Evolutionary conservation across 148 eudicot genomes (phyloP), one percentile per base, ranked within the genome.

Genomic region (Euryodendron excelsum): DNA sequence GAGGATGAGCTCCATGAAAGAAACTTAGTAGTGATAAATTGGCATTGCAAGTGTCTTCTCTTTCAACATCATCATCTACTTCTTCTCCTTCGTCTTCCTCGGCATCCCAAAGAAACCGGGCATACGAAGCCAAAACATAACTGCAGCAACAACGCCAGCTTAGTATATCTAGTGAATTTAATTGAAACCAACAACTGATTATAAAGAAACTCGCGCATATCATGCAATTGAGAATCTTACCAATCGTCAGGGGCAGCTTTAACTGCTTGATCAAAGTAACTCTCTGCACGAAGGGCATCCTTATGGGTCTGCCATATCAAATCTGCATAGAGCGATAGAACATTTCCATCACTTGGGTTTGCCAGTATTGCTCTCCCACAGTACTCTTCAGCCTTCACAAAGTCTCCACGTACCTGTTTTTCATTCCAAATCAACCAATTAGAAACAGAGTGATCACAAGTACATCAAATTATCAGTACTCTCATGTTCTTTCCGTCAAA

Each of bases 291-390:
- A 10, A 12, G 65, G 71, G 84, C 81, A 85, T 91, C 92, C 47
- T 44, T 82, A 3, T 84, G 79, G 5, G 83, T 79, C 75, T 84
- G 78, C 94, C 94, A 91, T 60, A 89, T 82, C 21, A 91, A 81
- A 71, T 86, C 83, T 56, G 87, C 92, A 80, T 91, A 91, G 41
- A 89, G 70, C 23, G 90, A 83, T n/a, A 89, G 48, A 72, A 77
- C 76, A 75, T 77, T 84, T 44, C 86, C 91, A 73, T 91, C 94
- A 58, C 39, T 61, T 28, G 92, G 94, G 62, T 76, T 84, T 0
- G 84, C 88, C 72, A 91, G 59, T 65, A 91, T 86, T 36, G 94
- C 92, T 81, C 94, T 86, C 76, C 81, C 91, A 76, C 86, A 91
- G 53, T 89, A 91, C 78, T 89, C 92, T 78, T 91, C 92, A 72